phyloP scores from a whole-genome alignment of 192 early-diverging fungal species.

The Ambispora gerdemannii region DNA sequence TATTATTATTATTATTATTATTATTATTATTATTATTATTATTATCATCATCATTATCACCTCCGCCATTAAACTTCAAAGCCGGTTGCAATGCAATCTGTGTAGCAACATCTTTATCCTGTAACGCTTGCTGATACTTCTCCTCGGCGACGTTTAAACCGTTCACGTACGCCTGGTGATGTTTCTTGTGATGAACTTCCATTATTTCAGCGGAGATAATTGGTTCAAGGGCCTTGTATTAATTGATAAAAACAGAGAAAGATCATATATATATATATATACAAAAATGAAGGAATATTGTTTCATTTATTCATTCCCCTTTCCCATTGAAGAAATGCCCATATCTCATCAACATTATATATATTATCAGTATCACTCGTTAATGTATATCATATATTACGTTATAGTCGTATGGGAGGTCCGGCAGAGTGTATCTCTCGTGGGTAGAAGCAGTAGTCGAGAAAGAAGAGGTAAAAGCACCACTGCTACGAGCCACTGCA shows the following conservation, averaged over 20 bases:
- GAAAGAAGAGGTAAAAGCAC: no score
- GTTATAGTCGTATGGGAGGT: slow-evolving; percentile 81
- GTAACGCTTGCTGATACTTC: slow-evolving; percentile 70
- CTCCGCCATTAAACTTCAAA: slow-evolving; percentile 93
- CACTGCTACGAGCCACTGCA: neutral
- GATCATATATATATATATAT: no score
- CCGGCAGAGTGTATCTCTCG: slow-evolving; percentile 80
- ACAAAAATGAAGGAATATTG: no score
- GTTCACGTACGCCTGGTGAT: slow-evolving; percentile 90
- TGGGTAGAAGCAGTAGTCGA: neutral
- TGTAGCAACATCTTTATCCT: slow-evolving; percentile 64
- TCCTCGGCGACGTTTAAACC: slow-evolving; percentile 90
- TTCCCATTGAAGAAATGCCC: no score
- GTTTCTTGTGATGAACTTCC: slow-evolving; percentile 91
- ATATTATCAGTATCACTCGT: no score
- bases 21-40: no score
- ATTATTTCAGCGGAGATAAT: slow-evolving; percentile 92
- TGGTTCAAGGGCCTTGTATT: slow-evolving; percentile 78
- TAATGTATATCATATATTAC: slow-evolving; percentile 43
- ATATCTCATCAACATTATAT: no score
- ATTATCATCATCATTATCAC: no score
- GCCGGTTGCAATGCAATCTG: slow-evolving; percentile 76
- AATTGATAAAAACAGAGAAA: neutral
- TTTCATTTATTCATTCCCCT: no score
- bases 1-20: no score